Conservation (phyloP, 331 rosid genomes). For the Acacia concinna region DNA sequence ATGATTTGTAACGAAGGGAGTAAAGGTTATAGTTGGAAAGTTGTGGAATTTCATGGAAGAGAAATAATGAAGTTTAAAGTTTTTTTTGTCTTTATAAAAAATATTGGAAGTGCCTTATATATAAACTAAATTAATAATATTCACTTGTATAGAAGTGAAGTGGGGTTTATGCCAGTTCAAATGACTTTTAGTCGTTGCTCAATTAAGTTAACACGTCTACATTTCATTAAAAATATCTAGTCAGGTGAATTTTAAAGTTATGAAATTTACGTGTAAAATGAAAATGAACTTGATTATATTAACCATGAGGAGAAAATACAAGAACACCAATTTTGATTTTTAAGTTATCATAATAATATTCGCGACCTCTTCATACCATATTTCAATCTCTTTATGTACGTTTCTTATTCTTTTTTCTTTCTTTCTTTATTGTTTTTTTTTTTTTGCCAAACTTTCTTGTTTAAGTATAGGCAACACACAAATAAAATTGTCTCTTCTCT, state of each 20-base stretch:
- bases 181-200: neutral
- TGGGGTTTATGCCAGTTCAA: neutral
- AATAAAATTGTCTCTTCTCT: constrained; percentile 17
- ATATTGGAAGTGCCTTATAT: too few species aligned
- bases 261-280: neutral
- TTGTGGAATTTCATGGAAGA: too few species aligned
- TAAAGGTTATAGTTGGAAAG: too few species aligned
- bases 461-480: constrained; percentile 22
- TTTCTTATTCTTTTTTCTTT: neutral
- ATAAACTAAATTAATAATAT: too few species aligned
- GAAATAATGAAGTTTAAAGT: too few species aligned
- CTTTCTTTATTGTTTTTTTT: neutral
- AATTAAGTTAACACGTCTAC: neutral
- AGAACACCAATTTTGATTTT: constrained; percentile 38
- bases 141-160: neutral
- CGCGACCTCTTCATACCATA: neutral
- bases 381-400: neutral
- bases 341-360: constrained; percentile 4
- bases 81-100: too few species aligned
- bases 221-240: neutral
- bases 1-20: too few species aligned
- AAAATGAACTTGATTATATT: neutral
- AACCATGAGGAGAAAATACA: neutral
- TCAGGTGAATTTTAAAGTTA: neutral
- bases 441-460: neutral